Base-by-base conservation (phyloP, 192 early-diverging fungal species). In the Polychytrium aggregatum region DNA sequence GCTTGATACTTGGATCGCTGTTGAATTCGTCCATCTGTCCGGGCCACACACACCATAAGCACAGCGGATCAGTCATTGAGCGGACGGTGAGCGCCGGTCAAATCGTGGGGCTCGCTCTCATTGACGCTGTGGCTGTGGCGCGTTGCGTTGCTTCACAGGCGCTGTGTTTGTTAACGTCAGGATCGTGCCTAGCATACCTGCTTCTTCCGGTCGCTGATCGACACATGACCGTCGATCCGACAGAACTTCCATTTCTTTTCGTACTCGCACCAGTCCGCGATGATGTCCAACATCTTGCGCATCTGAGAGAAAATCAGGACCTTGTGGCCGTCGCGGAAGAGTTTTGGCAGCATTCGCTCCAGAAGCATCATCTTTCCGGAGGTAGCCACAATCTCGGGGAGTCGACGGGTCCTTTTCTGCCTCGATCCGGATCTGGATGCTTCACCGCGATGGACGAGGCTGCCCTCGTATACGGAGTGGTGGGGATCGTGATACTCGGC, bases 301-400 rank as follows among this genome's bases (percentile, higher is more conserved):
- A 95, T 88, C 70, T 98, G 96, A 9, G 83, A 86, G 62, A 97
- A 98, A 13, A 97, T 75, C 28, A 98, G 70, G 6, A 97, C 87
- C 48, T 92, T 91, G 70, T 98, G 93, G 3, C 82, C 85, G 9
- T 78, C 55, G 3, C 74, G 66, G 53, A 94, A 82, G 7, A 98
- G 63, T 5, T 68, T 73, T 0, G 87, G 78, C 28, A 98, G 62
- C 27, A 98, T 63, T 6, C 82, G 72, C 58, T 92, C 82, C 38
- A 98, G 63, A 0, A 94, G 46, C 6, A 88, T 46, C 63, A 97
- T 82, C 60, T 98, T 98, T 24, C 93, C 96, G 7, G 88, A 88
- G 5, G 63, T 57, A 24, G 70, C 64, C 21, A 92, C 77, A 40
- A 78, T 64, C 24, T 46, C 14, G 65, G 68, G 22, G 65, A 31